Conservation (phyloP, 2,329 filamentous ascomycete species). For the Alternaria rosae region DNA sequence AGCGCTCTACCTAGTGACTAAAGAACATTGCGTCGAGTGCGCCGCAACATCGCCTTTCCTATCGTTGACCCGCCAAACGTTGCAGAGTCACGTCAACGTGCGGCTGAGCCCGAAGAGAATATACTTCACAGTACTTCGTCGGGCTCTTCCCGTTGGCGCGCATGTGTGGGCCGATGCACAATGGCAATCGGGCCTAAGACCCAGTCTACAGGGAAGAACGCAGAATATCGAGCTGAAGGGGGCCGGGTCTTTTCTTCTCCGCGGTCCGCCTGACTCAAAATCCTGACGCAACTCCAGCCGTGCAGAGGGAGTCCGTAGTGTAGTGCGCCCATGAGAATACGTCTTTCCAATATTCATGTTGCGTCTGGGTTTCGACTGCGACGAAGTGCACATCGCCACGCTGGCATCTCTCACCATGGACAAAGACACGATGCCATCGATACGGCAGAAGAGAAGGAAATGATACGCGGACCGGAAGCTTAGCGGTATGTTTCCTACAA, state of each 20-base stretch:
- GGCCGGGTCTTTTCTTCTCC: background rate
- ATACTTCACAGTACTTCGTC: background rate
- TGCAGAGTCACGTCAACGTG: background rate
- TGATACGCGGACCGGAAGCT: background rate
- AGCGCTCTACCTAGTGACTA: background rate
- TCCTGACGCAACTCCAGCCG: background rate
- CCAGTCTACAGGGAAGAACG: conserved; percentile 2
- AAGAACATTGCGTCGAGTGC: background rate
- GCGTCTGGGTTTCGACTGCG: background rate
- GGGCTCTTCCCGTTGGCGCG: background rate
- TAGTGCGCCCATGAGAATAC: background rate
- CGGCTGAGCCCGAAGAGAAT: background rate
- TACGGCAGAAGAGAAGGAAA: background rate
- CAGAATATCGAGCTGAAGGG: background rate
- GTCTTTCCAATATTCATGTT: background rate
- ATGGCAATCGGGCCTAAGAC: conserved; percentile 3
- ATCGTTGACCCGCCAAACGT: background rate
- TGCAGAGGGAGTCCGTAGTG: background rate
- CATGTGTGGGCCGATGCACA: background rate
- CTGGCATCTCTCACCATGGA: background rate
- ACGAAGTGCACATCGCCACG: background rate
- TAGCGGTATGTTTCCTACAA: background rate
- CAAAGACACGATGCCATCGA: background rate
- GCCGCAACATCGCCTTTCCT: background rate
- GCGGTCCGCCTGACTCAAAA: background rate